phyloP scores from a whole-genome alignment of 345 rosid species.

The Eucalyptus camaldulensis region DNA sequence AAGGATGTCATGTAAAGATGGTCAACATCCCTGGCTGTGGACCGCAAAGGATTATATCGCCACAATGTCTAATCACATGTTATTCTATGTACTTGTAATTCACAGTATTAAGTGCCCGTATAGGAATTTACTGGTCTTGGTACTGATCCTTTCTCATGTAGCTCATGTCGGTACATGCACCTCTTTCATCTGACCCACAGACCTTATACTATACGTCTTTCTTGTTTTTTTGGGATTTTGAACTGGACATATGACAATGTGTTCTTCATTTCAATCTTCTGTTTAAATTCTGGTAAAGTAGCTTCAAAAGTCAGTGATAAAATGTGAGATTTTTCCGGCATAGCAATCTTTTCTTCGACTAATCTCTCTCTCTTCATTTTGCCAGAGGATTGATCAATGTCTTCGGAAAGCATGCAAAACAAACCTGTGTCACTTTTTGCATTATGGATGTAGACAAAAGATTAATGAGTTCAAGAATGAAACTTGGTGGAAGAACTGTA shows the following conservation, averaged over 20 bases:
- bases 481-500: too few species aligned
- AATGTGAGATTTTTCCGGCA: too few species aligned
- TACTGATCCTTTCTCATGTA: background rate
- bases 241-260: background rate
- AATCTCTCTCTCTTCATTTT: background rate
- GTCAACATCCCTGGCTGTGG: background rate
- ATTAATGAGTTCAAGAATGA: too few species aligned
- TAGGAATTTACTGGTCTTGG: background rate
- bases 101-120: background rate
- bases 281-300: background rate
- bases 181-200: too few species aligned
- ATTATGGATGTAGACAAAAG: too few species aligned
- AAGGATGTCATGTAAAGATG: background rate
- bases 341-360: background rate
- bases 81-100: background rate
- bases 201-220: too few species aligned
- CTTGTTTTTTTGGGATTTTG: background rate
- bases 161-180: too few species aligned
- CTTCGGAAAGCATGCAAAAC: slow-evolving; percentile 46
- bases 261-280: background rate
- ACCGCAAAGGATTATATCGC: background rate
- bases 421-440: too few species aligned
- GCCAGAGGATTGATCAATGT: slow-evolving; percentile 86
- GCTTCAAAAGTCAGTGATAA: background rate
- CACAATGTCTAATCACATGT: background rate